phyloP scores from a whole-genome alignment of 179 eudicot species.

The Camellia oleifera region DNA sequence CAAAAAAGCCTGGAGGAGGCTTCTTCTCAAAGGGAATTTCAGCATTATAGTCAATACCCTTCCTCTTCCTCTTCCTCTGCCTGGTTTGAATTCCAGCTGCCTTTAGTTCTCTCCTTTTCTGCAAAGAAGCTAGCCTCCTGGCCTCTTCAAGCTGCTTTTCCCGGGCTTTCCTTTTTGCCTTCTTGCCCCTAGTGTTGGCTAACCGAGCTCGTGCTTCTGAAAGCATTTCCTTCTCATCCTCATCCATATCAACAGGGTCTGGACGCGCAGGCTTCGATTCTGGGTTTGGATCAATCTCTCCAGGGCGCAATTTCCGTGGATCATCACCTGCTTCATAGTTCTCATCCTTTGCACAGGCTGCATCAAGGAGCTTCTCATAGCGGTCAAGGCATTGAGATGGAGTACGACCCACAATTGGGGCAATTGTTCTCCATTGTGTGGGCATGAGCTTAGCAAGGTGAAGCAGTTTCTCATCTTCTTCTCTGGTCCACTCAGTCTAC shows the following conservation, averaged over 20 bases:
- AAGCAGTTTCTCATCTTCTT: slow-evolving; percentile 91
- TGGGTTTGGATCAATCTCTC: slow-evolving; percentile 96
- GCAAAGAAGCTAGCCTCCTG: slow-evolving; percentile 92
- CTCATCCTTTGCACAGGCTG: slow-evolving; percentile 89
- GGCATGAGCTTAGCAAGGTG: slow-evolving; percentile 99
- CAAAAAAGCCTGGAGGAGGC: slow-evolving; percentile 92
- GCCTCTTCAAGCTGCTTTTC: slow-evolving; percentile 99
- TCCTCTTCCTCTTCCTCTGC: slow-evolving; percentile 83
- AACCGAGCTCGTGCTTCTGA: slow-evolving; percentile 92
- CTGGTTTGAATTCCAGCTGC: slow-evolving; percentile 90
- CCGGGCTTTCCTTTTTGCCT: slow-evolving; percentile 92
- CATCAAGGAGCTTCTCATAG: slow-evolving; percentile 91
- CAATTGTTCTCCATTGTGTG: slow-evolving; percentile 93
- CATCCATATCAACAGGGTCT: slow-evolving; percentile 99
- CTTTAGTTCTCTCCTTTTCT: slow-evolving; percentile 90
- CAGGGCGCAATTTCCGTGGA: slow-evolving; percentile 84
- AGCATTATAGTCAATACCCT: slow-evolving; percentile 92
- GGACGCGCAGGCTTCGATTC: slow-evolving; percentile 98
- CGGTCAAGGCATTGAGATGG: slow-evolving; percentile 97
- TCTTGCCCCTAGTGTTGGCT: slow-evolving; percentile 91
- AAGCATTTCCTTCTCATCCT: slow-evolving; percentile 99
- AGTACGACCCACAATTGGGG: slow-evolving; percentile 92
- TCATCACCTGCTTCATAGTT: slow-evolving; percentile 87
- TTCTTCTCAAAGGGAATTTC: slow-evolving; percentile 91
- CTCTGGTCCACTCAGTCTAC: slow-evolving; percentile 97